These are phyloP conservation scores for Verbena officinalis DNA, from an alignment of 257 asterid genomes.

Conservation along the genomic window DNA sequence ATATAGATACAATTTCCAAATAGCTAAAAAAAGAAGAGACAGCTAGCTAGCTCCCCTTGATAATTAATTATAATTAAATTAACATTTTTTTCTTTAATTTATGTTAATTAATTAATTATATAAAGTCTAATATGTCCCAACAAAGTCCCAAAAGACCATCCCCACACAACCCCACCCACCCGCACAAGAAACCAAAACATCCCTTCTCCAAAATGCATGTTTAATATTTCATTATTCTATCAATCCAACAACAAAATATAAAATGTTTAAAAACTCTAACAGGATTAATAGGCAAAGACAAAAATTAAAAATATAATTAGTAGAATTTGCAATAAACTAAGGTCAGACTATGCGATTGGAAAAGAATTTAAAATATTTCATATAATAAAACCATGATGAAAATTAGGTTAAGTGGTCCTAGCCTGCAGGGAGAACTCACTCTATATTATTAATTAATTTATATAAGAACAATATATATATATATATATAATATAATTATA, in stretches of 20 bases:
- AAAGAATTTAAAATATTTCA: background rate
- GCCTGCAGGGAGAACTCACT: too few relatives aligned
- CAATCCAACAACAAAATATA: too few relatives aligned
- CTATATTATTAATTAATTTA: background rate
- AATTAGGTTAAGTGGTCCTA: constrained; percentile 2
- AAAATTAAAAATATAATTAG: background rate
- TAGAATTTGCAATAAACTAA: constrained; percentile 8
- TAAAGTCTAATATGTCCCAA: constrained; percentile 42
- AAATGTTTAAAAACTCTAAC: constrained; percentile 3
- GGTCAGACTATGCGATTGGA: constrained; percentile 1
- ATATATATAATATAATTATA: background rate
- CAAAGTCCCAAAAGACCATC: constrained; percentile 41
- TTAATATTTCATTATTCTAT: too few relatives aligned
- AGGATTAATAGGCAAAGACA: constrained; percentile 20
- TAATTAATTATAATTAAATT: constrained; percentile 11
- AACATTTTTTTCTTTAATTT: background rate
- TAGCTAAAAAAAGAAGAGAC: constrained; percentile 32
- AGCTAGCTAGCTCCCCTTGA: constrained; percentile 40
- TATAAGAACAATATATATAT: background rate
- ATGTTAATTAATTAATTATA: too few relatives aligned
- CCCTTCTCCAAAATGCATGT: constrained; percentile 31
- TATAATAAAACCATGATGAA: background rate
- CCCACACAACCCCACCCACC: constrained; percentile 44
- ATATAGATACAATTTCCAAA: background rate
- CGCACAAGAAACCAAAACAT: constrained; percentile 38